Percentiles rank a stretch among this genome's conserved stretches.
Evolutionary conservation across 148 eudicot species (phyloP).

Genomic region (Chenopodium album): DNA sequence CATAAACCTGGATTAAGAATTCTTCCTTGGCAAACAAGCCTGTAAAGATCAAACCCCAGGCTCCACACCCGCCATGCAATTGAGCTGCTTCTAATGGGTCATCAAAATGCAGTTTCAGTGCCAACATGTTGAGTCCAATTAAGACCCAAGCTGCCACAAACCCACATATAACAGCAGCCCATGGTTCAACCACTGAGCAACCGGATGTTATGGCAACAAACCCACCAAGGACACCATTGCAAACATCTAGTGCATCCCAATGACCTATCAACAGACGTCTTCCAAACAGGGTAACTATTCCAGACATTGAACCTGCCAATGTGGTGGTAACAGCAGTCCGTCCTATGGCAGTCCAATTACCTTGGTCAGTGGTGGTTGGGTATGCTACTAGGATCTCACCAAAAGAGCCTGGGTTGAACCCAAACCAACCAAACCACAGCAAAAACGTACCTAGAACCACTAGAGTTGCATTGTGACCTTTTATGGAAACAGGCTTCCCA

Average conservation of each 20-base stretch:
- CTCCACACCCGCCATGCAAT: constrained; percentile 76
- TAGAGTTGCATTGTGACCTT: constrained; percentile 34
- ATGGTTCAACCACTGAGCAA: constrained; percentile 31
- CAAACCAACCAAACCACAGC: constrained; percentile 36
- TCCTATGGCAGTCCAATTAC: constrained; percentile 61
- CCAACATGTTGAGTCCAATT: constrained; percentile 58
- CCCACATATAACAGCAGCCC: constrained; percentile 32
- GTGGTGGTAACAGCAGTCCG: constrained; percentile 77
- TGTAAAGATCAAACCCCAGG: constrained; percentile 74
- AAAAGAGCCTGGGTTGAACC: constrained; percentile 35
- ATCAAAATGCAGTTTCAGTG: constrained; percentile 43
- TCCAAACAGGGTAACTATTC: constrained; percentile 55
- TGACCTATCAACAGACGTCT: constrained; percentile 60
- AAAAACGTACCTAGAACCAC: constrained; percentile 32
- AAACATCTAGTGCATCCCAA: constrained; percentile 71
- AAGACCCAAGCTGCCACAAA: constrained; percentile 48
- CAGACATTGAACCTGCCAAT: constrained; percentile 60
- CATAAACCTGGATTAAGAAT: constrained; percentile 51
- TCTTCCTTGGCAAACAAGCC: constrained; percentile 75
- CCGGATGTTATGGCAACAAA: constrained; percentile 54
- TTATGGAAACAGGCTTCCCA: constrained; percentile 26
- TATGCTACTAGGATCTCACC: constrained; percentile 24
- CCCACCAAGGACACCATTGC: constrained; percentile 74
- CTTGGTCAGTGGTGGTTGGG: constrained; percentile 24
- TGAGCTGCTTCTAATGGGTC: constrained; percentile 75